Evolutionary conservation across 176 grass and related monocot genomes (phyloP), one percentile per base, ranked within the genome.

Genomic region (Tillandsia leiboldiana): DNA sequence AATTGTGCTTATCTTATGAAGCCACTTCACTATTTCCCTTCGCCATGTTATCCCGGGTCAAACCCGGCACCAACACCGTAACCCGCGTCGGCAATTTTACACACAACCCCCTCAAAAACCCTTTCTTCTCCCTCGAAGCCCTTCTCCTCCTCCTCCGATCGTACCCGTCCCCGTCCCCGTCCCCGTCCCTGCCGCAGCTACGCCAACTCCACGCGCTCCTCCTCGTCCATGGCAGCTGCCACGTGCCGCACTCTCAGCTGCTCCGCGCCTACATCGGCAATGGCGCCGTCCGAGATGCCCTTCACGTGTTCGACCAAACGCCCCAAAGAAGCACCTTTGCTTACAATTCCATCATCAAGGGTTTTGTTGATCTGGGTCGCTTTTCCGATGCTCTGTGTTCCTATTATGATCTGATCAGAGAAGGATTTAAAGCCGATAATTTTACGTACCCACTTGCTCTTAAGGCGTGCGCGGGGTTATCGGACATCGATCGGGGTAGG

Each of bases 381-480:
- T 90, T 80, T 66, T 63, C 59, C 5, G 70, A 90, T 1, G 87
- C 80, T 4, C 51, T 90, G 53, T 53, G 18, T 14, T 53, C 33
- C 29, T 83, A 86, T 64, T 7, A 64, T 59, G 58, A 10, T 1
- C 83, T 90, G 87, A 68, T 67, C 1, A 0, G 27, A 3, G 49
- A 83, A 0, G 42, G 33, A 2, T 80, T 75, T 0, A 11, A 13
- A 1, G 49, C 83, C 0, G 83, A 90, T 49, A 50, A 51, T 3
- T 90, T 78, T 73, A 90, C 87, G 0, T 90, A 83, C 73, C 87
- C 77, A 0, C 72, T 81, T 6, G 87, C 80, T 66, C 73, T 90
- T 18, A 90, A 86, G 71, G 87, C 87, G 0, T 90, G 87, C 1
- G 65, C 83, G 0, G 70, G 66, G 11, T 29, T 86, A 11, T 77